Conservation (phyloP, 345 rosid species). For the Schrenkiella parvula region DNA sequence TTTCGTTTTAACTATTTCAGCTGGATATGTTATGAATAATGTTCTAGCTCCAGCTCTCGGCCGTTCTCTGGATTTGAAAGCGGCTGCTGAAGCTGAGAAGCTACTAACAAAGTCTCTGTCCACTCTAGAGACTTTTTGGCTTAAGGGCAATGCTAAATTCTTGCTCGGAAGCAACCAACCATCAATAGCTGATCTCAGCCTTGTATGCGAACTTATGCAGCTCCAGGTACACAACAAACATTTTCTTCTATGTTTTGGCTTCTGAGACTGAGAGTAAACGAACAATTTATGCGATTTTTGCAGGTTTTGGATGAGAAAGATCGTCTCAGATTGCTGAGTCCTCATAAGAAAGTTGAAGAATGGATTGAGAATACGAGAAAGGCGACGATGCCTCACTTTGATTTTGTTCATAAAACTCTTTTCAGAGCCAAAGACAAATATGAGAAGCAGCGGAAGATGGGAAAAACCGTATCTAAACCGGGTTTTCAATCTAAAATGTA, state of each 20-base stretch:
- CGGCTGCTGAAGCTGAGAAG: constrained; percentile 65
- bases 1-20: constrained; percentile 33
- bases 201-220: constrained; percentile 73
- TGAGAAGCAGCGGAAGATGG: constrained; percentile 32
- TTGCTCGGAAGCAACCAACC: constrained; percentile 69
- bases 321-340: constrained; percentile 45
- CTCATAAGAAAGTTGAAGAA: constrained; percentile 57
- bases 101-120: constrained; percentile 46
- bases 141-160: constrained; percentile 60
- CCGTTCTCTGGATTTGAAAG: constrained; percentile 43
- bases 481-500: constrained; percentile 42
- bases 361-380: constrained; percentile 69
- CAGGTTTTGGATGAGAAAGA: constrained; percentile 69
- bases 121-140: constrained; percentile 71
- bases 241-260: not conserved
- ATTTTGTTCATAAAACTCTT: constrained; percentile 56
- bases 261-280: too few species aligned
- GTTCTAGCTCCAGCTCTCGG: constrained; percentile 53
- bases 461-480: constrained; percentile 25
- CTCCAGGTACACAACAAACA: constrained; percentile 47
- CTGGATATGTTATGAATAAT: constrained; percentile 39
- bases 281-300: not conserved
- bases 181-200: constrained; percentile 79
- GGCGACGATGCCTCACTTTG: constrained; percentile 67
- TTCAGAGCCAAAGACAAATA: constrained; percentile 39